Evolutionary conservation across 805 yeast genomes (phyloP).

Genomic region (Sugiyamaella smithiae): DNA sequence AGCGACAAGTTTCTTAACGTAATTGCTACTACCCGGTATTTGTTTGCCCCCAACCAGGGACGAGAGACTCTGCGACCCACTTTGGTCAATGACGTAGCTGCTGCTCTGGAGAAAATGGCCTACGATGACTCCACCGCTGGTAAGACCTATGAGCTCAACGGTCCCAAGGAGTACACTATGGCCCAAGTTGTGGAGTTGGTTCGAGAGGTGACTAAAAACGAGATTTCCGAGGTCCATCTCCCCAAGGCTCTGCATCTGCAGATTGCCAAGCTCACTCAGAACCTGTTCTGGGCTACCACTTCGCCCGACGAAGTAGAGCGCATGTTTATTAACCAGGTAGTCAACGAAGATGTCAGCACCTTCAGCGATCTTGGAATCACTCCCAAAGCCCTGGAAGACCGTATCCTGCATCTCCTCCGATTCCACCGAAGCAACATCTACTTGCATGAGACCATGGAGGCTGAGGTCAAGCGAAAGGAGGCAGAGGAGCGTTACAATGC

Average conservation of each 20-base stretch:
- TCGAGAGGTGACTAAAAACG: conserved; percentile 53
- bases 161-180: conserved; percentile 62
- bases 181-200: conserved; percentile 68
- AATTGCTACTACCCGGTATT: conserved; percentile 52
- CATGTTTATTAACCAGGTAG: conserved; percentile 61
- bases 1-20: conserved; percentile 67
- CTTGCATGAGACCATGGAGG: conserved; percentile 19
- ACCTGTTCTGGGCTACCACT: conserved; percentile 45
- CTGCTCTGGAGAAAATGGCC: conserved; percentile 73
- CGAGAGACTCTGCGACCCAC: conserved; percentile 65
- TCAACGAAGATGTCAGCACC: conserved; percentile 58
- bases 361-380: conserved; percentile 68
- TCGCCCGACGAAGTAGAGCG: conserved; percentile 76
- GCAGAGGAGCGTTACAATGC: not conserved
- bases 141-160: conserved; percentile 68
- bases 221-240: conserved; percentile 39
- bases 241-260: conserved; percentile 37
- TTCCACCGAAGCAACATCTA: conserved; percentile 18
- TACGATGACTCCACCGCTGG: conserved; percentile 80
- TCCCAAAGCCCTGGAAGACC: conserved; percentile 20
- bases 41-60: conserved; percentile 65
- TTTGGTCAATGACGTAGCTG: conserved; percentile 75
- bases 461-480: conserved; percentile 8
- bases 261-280: conserved; percentile 37
- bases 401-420: conserved; percentile 15